Conservation (phyloP, 352 stramenopile species). For the Blastocystis sp. region DNA sequence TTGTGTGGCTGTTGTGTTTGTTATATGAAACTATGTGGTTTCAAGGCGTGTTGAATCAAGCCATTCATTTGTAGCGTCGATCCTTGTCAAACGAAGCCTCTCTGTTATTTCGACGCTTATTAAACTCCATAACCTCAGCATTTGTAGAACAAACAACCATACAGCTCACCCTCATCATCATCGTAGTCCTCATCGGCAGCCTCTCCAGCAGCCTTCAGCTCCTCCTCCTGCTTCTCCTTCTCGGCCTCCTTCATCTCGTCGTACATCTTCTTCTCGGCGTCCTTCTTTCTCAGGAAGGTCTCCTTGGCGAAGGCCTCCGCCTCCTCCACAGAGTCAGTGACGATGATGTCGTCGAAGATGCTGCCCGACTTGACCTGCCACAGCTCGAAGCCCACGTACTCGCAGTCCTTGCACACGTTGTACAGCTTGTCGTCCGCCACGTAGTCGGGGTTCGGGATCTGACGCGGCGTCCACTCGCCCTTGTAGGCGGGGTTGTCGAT, state of each 20-base stretch:
- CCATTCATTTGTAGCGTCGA: neutral
- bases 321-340: slow-evolving; percentile 91
- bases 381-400: slow-evolving; percentile 95
- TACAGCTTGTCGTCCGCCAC: slow-evolving; percentile 88
- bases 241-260: slow-evolving; percentile 77
- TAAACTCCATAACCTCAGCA: too few species aligned
- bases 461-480: slow-evolving; percentile 90
- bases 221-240: slow-evolving; percentile 76
- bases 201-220: slow-evolving; percentile 66
- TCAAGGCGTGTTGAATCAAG: neutral
- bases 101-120: too few species aligned
- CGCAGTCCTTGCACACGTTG: slow-evolving; percentile 88
- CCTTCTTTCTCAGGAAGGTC: slow-evolving; percentile 86
- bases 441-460: slow-evolving; percentile 94
- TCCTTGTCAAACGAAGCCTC: neutral
- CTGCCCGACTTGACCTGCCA: slow-evolving; percentile 96
- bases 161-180: slow-evolving; percentile 71
- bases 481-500: slow-evolving; percentile 99
- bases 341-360: slow-evolving; percentile 97
- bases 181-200: slow-evolving; percentile 70
- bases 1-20: neutral
- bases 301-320: slow-evolving; percentile 83
- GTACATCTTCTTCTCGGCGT: slow-evolving; percentile 88
- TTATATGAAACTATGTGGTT: neutral
- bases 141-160: neutral